A percentile compares a stretch with the other conserved stretches of the same genome.
These are phyloP conservation scores for Amanita pallidorosea DNA, from an alignment of 768 basidiomycete species.

Conservation along the genomic window DNA sequence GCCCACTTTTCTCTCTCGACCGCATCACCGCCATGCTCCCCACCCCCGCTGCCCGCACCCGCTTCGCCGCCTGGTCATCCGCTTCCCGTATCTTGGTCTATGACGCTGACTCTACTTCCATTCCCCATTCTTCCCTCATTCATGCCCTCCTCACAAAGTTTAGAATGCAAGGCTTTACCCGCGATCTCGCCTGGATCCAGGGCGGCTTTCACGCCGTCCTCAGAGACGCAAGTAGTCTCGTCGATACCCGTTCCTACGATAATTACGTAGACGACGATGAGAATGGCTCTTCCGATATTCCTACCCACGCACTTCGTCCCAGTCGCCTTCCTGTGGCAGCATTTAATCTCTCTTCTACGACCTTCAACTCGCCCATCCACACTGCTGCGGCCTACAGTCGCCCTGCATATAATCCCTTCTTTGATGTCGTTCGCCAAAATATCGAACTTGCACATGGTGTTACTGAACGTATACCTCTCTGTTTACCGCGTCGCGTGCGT, in stretches of 20 bases:
- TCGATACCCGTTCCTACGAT: conserved; percentile 37
- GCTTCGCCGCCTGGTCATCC: conserved; percentile 49
- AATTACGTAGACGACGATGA: conserved; percentile 37
- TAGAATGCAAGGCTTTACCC: conserved; percentile 35
- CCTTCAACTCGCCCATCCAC: conserved; percentile 14
- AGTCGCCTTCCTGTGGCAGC: conserved; percentile 54
- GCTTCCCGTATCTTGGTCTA: conserved; percentile 69
- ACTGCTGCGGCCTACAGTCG: conserved; percentile 15
- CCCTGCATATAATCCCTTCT: conserved; percentile 78
- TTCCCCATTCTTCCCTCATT: conserved; percentile 59
- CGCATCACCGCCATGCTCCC: conserved; percentile 78
- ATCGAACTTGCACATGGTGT: conserved; percentile 65
- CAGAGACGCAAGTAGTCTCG: conserved; percentile 37
- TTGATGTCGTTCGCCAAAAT: conserved; percentile 87
- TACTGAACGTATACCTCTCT: conserved; percentile 76
- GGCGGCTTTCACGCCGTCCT: conserved; percentile 76
- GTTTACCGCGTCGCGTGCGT: conserved; percentile 36
- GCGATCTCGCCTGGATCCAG: conserved; percentile 65
- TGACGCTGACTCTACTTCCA: conserved; percentile 62
- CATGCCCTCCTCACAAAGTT: conserved; percentile 71
- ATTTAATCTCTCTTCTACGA: conserved; percentile 44
- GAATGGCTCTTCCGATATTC: conserved; percentile 19
- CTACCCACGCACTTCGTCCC: conserved; percentile 28
- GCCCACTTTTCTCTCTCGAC: conserved; percentile 75
- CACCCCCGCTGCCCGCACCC: conserved; percentile 38